Evolutionary conservation across 805 yeast genomes (phyloP).

Genomic region (Suhomyces pyralidae): DNA sequence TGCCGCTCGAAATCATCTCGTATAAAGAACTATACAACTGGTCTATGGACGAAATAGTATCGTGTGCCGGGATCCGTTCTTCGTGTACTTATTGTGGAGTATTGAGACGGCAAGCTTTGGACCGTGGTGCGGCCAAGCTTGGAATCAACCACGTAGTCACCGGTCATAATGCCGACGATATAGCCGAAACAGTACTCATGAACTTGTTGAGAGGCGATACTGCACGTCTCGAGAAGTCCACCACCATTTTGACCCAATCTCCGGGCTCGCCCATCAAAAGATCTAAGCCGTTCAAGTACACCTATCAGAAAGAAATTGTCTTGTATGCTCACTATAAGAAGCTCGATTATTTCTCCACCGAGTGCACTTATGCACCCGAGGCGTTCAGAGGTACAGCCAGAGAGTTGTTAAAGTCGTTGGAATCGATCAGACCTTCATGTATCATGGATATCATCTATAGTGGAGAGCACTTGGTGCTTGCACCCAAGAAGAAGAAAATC

Average conservation of each 20-base stretch:
- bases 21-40: constrained; percentile 89
- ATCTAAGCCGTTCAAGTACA: constrained; percentile 92
- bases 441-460: constrained; percentile 92
- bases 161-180: constrained; percentile 98
- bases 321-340: constrained; percentile 95
- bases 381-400: constrained; percentile 98
- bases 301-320: constrained; percentile 96
- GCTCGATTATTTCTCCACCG: constrained; percentile 93
- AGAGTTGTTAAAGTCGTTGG: constrained; percentile 84
- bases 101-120: constrained; percentile 91
- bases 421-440: constrained; percentile 86
- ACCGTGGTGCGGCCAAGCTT: constrained; percentile 87
- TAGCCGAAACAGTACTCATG: constrained; percentile 98
- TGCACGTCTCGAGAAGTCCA: constrained; percentile 85
- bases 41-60: constrained; percentile 98
- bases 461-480: constrained; percentile 79
- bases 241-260: constrained; percentile 78
- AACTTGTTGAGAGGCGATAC: constrained; percentile 94
- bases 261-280: constrained; percentile 87
- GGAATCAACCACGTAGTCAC: constrained; percentile 90
- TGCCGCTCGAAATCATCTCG: constrained; percentile 77
- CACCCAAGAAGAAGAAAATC: constrained; percentile 49
- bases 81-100: constrained; percentile 99
- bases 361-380: constrained; percentile 97
- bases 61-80: constrained; percentile 88